Evolutionary conservation across 768 basidiomycete species (phyloP).

Genomic region (Tylopilus cervinicoccineus): DNA sequence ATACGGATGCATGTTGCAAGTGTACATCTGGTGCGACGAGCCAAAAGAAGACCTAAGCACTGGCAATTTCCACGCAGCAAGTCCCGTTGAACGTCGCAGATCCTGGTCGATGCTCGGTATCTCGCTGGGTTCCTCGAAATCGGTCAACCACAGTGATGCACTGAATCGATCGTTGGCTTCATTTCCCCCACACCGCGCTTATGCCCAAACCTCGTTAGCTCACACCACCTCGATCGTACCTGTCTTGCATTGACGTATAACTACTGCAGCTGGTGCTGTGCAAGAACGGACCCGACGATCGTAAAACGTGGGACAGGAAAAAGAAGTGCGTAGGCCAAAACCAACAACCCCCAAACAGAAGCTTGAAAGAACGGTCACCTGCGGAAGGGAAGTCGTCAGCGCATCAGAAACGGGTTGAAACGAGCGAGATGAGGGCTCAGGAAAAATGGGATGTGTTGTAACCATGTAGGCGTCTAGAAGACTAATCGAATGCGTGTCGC

Average conservation of each 20-base stretch:
- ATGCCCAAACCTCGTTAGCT: constrained; percentile 6
- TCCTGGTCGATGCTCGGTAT: neutral
- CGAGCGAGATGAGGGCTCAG: constrained; percentile 17
- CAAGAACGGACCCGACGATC: constrained; percentile 1
- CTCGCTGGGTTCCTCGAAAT: neutral
- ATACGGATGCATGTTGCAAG: constrained; percentile 13
- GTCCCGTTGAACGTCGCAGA: neutral
- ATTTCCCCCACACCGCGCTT: neutral
- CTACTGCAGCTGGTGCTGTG: neutral
- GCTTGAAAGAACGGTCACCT: constrained; percentile 8
- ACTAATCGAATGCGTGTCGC: constrained; percentile 84
- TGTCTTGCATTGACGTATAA: constrained; percentile 1
- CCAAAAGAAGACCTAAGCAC: neutral
- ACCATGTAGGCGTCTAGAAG: constrained; percentile 83
- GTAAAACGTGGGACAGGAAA: neutral
- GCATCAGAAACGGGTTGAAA: neutral
- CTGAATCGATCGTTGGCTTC: constrained; percentile 1
- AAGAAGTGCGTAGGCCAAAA: neutral
- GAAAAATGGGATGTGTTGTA: constrained; percentile 36
- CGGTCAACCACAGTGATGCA: neutral
- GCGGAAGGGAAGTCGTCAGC: constrained; percentile 5
- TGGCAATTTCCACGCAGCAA: constrained; percentile 4
- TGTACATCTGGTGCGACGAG: neutral
- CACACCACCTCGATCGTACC: constrained; percentile 5
- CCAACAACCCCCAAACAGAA: neutral